phyloP scores from a whole-genome alignment of 192 early-diverging fungal genomes.

The Umbelopsis vinacea region DNA sequence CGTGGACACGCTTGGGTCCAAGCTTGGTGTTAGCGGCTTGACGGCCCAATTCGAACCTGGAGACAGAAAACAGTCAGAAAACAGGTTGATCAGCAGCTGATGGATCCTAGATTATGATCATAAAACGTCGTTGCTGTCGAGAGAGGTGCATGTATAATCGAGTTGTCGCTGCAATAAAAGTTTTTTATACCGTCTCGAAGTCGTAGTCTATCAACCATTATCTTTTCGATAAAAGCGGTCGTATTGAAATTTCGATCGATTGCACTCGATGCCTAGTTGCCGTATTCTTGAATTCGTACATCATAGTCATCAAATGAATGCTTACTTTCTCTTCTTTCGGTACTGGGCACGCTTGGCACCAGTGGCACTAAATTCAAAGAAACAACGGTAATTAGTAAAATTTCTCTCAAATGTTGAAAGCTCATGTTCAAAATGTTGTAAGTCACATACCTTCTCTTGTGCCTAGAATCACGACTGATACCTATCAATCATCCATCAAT shows the following conservation, averaged over 20 bases:
- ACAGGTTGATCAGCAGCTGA: background rate
- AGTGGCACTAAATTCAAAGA: slow-evolving; percentile 60
- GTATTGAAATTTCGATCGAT: background rate
- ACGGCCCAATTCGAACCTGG: slow-evolving; percentile 94
- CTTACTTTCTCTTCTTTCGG: slow-evolving; percentile 99
- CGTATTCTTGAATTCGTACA: background rate
- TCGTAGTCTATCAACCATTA: no score
- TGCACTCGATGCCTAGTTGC: background rate
- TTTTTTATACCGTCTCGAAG: no score
- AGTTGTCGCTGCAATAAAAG: no score
- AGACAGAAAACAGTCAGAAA: background rate
- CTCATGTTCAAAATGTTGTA: background rate
- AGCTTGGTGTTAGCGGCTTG: slow-evolving; percentile 98
- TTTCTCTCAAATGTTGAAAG: background rate
- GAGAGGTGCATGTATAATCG: no score
- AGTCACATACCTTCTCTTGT: slow-evolving; percentile 77
- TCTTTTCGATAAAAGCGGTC: no score
- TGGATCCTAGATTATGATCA: no score
- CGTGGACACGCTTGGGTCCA: slow-evolving; percentile 95
- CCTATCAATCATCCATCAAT: slow-evolving; percentile 56
- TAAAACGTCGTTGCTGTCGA: no score
- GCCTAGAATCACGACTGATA: slow-evolving; percentile 99
- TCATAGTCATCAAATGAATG: background rate
- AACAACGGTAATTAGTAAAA: background rate
- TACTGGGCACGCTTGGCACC: slow-evolving; percentile 99